Conservation (phyloP, 768 basidiomycete genomes). For the Collybia nuda region DNA sequence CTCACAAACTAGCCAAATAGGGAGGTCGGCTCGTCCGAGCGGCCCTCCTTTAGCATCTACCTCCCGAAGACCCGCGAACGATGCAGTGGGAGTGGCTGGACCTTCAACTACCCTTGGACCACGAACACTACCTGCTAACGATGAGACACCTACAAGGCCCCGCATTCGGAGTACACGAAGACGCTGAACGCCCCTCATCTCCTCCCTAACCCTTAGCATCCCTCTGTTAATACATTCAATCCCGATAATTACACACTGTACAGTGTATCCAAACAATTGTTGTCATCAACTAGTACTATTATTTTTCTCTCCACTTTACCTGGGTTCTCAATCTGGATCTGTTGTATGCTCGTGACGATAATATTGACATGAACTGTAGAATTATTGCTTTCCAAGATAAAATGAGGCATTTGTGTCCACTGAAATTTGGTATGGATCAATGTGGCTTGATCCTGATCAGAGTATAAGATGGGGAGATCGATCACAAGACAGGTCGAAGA, state of each 20-base stretch:
- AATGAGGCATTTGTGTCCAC: too few relatives aligned
- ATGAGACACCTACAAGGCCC: constrained; percentile 64
- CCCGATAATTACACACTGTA: constrained; percentile 6
- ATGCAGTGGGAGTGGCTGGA: constrained; percentile 11
- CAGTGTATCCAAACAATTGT: constrained; percentile 1
- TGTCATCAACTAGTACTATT: background rate
- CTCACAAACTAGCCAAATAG: constrained; percentile 1
- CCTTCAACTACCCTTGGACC: constrained; percentile 26
- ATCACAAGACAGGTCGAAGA: too few relatives aligned
- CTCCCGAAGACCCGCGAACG: constrained; percentile 9
- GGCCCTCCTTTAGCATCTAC: background rate
- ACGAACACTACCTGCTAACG: constrained; percentile 27
- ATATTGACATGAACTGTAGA: too few relatives aligned
- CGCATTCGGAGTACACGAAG: constrained; percentile 49
- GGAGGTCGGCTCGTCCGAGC: constrained; percentile 1
- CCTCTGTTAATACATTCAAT: constrained; percentile 3
- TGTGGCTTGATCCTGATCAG: too few relatives aligned
- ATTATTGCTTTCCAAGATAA: too few relatives aligned
- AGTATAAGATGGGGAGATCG: too few relatives aligned
- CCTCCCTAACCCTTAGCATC: background rate
- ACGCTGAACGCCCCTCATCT: constrained; percentile 32
- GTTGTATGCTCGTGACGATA: too few relatives aligned
- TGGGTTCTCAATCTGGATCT: background rate
- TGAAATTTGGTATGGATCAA: too few relatives aligned
- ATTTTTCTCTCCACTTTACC: constrained; percentile 7